phyloP scores from a whole-genome alignment of 805 yeast species.

The Ogataea paradorogensis region DNA sequence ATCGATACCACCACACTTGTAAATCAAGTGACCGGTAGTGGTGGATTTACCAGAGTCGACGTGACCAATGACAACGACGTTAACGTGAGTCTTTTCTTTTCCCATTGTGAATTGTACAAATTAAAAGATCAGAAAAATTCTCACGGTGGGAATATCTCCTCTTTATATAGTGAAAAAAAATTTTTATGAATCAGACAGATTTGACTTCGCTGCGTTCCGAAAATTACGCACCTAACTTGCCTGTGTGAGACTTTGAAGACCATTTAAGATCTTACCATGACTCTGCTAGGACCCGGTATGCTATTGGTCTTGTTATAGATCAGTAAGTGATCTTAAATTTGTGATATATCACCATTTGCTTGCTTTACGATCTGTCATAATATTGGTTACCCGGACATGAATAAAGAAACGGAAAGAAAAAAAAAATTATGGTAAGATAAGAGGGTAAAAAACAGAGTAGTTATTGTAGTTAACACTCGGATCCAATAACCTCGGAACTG shows the following conservation, averaged over 20 bases:
- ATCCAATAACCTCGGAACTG: no score
- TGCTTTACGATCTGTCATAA: background rate
- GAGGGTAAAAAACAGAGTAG: conserved; percentile 2
- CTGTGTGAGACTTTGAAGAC: no score
- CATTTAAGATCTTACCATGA: no score
- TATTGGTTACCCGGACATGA: conserved; percentile 6
- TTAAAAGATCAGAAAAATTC: conserved; percentile 12
- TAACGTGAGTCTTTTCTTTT: conserved; percentile 96
- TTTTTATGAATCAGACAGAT: conserved; percentile 5
- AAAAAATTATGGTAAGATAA: conserved; percentile 5
- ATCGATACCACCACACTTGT: no score
- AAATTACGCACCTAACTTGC: conserved; percentile 11
- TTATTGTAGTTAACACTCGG: no score
- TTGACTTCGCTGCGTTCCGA: conserved; percentile 12
- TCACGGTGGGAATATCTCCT: conserved; percentile 15
- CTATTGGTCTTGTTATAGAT: background rate
- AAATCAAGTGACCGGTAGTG: conserved; percentile 99
- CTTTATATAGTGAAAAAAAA: conserved; percentile 16
- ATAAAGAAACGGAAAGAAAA: conserved; percentile 5
- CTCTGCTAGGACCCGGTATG: background rate
- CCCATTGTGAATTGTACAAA: conserved; percentile 42
- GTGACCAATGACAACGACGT: conserved; percentile 99
- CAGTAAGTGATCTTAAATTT: background rate
- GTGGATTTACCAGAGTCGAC: conserved; percentile 99
- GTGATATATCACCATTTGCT: background rate